These are phyloP conservation scores for Paecilomyces variotii DNA, from an alignment of 2,329 filamentous ascomycete species.

Conservation along the genomic window DNA sequence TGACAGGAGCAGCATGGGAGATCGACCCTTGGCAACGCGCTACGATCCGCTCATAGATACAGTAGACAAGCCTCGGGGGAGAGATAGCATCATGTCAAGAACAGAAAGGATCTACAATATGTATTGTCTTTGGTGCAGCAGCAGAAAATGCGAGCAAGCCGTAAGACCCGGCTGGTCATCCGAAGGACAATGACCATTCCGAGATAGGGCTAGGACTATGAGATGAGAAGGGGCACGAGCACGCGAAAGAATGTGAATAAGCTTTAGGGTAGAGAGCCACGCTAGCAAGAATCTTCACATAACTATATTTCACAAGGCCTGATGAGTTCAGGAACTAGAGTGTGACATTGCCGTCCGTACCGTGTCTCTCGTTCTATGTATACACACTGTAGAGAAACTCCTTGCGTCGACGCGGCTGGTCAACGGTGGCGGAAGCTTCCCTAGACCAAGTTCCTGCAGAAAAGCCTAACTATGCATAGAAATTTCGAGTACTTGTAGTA, in stretches of 20 bases:
- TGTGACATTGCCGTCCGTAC: not conserved
- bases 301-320: not conserved
- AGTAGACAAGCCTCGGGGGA: not conserved
- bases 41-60: not conserved
- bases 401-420: not conserved
- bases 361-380: not conserved
- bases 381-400: not conserved
- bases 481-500: not conserved
- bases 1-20: not conserved
- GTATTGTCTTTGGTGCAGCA: not conserved
- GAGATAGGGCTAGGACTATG: not conserved
- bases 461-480: not conserved
- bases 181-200: not conserved
- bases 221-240: not conserved
- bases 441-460: not conserved
- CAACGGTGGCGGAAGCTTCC: not conserved
- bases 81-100: not conserved
- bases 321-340: not conserved
- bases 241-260: not conserved
- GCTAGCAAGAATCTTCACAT: not conserved
- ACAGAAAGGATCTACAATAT: not conserved
- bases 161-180: not conserved
- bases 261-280: not conserved
- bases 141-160: not conserved
- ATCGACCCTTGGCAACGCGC: not conserved